Percentiles rank a stretch among this genome's conserved stretches.
These are phyloP conservation scores for Hyphopichia homilentoma DNA, from an alignment of 805 yeast species.

Conservation along the genomic window DNA sequence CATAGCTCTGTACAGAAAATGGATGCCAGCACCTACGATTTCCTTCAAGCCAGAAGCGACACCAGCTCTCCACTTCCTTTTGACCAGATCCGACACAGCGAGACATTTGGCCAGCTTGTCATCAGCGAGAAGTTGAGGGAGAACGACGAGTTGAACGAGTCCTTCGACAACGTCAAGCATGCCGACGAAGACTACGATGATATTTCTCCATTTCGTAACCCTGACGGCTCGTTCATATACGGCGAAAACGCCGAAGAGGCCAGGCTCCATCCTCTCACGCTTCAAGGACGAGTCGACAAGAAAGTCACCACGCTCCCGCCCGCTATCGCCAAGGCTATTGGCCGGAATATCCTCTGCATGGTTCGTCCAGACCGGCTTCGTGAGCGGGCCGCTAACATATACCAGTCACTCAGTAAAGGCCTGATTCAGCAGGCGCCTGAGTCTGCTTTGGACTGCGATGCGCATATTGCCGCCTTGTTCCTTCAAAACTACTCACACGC, in stretches of 20 bases:
- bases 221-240: constrained; percentile 37
- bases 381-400: constrained; percentile 56
- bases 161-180: neutral
- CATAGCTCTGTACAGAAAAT: no score
- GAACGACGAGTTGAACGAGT: constrained; percentile 4
- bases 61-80: constrained; percentile 12
- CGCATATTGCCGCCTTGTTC: constrained; percentile 76
- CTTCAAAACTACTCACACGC: constrained; percentile 76
- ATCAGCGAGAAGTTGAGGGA: constrained; percentile 13
- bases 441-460: constrained; percentile 57
- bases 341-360: constrained; percentile 57
- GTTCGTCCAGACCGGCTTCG: constrained; percentile 63
- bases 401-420: constrained; percentile 46
- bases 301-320: constrained; percentile 54
- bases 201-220: constrained; percentile 33
- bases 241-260: constrained; percentile 48
- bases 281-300: constrained; percentile 52
- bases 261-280: constrained; percentile 55
- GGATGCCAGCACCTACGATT: neutral
- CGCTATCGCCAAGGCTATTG: constrained; percentile 53
- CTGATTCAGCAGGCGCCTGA: constrained; percentile 51
- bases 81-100: constrained; percentile 17
- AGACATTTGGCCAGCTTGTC: constrained; percentile 22
- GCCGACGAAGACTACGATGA: constrained; percentile 2
- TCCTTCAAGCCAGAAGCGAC: neutral